Conservation (phyloP, 2,329 filamentous ascomycete species). For the Aspergillus ibericus region DNA sequence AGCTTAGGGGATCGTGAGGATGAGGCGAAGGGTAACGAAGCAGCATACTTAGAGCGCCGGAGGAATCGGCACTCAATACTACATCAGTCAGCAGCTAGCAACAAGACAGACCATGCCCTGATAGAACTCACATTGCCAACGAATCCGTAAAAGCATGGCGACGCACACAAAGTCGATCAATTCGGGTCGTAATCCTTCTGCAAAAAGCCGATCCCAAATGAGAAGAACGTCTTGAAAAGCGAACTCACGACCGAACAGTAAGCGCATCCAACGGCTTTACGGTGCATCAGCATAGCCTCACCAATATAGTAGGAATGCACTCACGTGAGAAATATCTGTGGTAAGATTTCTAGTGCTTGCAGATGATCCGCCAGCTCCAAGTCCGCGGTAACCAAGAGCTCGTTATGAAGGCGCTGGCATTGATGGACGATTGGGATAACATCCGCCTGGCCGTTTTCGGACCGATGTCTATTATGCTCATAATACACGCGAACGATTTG, state of each 20-base stretch:
- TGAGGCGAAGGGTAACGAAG: conserved; percentile 76
- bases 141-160: conserved; percentile 86
- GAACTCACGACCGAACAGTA: conserved; percentile 92
- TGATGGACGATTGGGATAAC: conserved; percentile 76
- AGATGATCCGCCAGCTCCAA: conserved; percentile 81
- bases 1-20: conserved; percentile 68
- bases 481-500: conserved; percentile 83
- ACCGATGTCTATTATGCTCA: conserved; percentile 60
- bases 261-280: conserved; percentile 74
- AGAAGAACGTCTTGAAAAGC: conserved; percentile 78
- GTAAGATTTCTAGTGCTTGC: conserved; percentile 80
- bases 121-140: conserved; percentile 74
- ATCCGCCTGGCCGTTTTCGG: conserved; percentile 46
- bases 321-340: conserved; percentile 93
- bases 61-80: conserved; percentile 88
- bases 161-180: conserved; percentile 90
- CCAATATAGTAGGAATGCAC: conserved; percentile 23
- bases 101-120: conserved; percentile 9
- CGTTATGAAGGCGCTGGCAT: conserved; percentile 83
- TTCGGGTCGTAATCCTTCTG: conserved; percentile 75
- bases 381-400: conserved; percentile 74
- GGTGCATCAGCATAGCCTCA: conserved; percentile 15
- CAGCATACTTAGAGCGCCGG: conserved; percentile 75
- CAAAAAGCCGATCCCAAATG: conserved; percentile 90
- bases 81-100: neutral